These are phyloP conservation scores for Ogataea zsoltii DNA, from an alignment of 805 yeast genomes.

Conservation along the genomic window DNA sequence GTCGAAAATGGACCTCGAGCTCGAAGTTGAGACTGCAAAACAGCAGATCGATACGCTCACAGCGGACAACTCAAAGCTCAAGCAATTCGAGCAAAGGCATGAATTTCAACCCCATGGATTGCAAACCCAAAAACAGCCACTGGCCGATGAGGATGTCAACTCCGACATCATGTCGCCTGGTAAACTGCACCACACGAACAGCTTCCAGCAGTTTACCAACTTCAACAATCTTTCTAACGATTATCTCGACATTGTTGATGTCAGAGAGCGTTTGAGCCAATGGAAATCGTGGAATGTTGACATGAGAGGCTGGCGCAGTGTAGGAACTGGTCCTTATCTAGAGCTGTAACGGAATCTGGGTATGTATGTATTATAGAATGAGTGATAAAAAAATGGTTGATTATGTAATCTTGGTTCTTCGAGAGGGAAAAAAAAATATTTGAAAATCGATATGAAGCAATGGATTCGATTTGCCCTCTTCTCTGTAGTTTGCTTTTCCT, in stretches of 20 bases:
- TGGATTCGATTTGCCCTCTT: neutral
- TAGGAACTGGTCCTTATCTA: slow-evolving; percentile 64
- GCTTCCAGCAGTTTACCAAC: slow-evolving; percentile 25
- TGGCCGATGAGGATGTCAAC: slow-evolving; percentile 32
- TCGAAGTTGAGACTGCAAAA: slow-evolving; percentile 39
- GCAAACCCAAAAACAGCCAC: slow-evolving; percentile 29
- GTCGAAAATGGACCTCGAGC: slow-evolving; percentile 34
- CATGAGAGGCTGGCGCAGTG: slow-evolving; percentile 78
- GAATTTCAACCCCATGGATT: slow-evolving; percentile 24
- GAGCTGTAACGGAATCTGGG: slow-evolving; percentile 36
- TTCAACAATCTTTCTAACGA: slow-evolving; percentile 29
- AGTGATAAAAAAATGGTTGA: neutral
- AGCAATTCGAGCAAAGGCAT: no score
- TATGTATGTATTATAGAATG: slow-evolving; percentile 7
- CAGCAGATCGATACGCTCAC: slow-evolving; percentile 36
- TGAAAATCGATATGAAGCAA: neutral
- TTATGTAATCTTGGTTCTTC: neutral
- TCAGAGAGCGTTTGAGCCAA: slow-evolving; percentile 57
- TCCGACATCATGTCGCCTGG: slow-evolving; percentile 10
- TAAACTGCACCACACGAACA: slow-evolving; percentile 15
- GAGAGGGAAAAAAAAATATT: neutral
- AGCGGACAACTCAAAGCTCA: slow-evolving; percentile 26
- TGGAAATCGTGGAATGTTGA: slow-evolving; percentile 90
- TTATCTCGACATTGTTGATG: slow-evolving; percentile 52
- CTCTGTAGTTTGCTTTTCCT: neutral